Percentiles rank a stretch among this genome's conserved stretches.
phyloP scores from a whole-genome alignment of 306 rosid genomes.

The Fragaria vesca region DNA sequence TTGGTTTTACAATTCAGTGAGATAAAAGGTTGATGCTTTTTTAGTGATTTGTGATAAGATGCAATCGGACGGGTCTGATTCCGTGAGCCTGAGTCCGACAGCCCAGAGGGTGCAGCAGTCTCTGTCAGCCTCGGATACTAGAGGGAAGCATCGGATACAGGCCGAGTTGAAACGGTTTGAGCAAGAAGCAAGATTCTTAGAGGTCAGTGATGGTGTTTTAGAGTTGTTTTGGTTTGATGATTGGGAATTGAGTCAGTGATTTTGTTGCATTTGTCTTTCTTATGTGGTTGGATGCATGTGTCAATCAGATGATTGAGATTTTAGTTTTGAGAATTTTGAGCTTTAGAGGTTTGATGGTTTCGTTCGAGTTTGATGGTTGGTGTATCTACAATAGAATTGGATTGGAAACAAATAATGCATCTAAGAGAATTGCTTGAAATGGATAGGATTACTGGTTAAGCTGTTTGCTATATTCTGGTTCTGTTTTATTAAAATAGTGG shows the following conservation, averaged over 20 bases:
- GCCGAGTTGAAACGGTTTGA: constrained; percentile 90
- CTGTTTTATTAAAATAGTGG: neutral
- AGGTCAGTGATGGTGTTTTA: constrained; percentile 43
- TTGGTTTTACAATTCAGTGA: constrained; percentile 15
- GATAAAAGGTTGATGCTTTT: constrained; percentile 22
- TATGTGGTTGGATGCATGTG: constrained; percentile 10
- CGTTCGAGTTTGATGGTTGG: neutral
- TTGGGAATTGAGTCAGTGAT: neutral
- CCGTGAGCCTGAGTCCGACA: constrained; percentile 51
- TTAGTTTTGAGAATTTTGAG: neutral
- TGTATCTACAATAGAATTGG: neutral
- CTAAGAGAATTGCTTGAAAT: neutral
- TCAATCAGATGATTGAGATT: neutral
- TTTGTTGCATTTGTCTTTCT: neutral
- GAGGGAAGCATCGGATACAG: constrained; percentile 91
- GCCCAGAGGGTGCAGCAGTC: constrained; percentile 72
- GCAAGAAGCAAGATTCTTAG: constrained; percentile 87
- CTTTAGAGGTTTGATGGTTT: neutral
- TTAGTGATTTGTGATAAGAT: constrained; percentile 36
- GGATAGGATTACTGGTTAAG: constrained; percentile 1
- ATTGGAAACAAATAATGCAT: neutral
- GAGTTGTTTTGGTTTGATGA: constrained; percentile 1
- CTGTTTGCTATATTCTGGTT: neutral
- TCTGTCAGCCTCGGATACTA: constrained; percentile 63
- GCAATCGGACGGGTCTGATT: constrained; percentile 69